Base-by-base conservation (phyloP, 176 grass and related monocot species). In the Ensete glaucum region DNA sequence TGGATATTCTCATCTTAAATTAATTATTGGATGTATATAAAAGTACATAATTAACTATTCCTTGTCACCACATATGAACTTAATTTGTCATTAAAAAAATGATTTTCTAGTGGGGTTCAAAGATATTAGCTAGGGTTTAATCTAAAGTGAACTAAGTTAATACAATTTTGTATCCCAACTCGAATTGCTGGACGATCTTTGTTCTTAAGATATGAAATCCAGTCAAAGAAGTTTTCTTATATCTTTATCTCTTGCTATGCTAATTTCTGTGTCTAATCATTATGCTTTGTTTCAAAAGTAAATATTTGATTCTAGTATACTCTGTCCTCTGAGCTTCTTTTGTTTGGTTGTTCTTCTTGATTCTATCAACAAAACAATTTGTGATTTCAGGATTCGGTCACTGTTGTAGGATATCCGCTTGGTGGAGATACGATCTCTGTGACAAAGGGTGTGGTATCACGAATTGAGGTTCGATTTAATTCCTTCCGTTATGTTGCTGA, bases 401-500 rank as follows among this genome's bases (percentile, higher is more conserved):
- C 81, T 62, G 96, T 99, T 83, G 96, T 99, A 63, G 96, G 96
- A 79, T 99, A 99, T 91, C 96, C 96, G 77, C 81, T 94, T 68
- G 96, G 91, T 60, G 91, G 96, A 84, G 90, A 95, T 72, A 99
- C 88, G 15, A 95, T 99, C 80, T 99, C 91, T 72, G 96, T 99
- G 73, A 99, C 96, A 84, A 99, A 99, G 89, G 96, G 96, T 67
- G 85, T 99, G 23, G 96, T 99, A 48, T 99, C 91, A 64, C 96
- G 91, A 54, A 95, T 99, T 87, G 91, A 99, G 91, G 91, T 99
- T 74, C 54, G 82, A 85, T 83, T 50, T 93, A 76, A 60, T 78
- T 77, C 22, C 57, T 70, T 50, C 21, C 19, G 4, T 70, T 10
- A 9, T 20, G 9, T 70, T 20, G 14, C 43, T 70, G 19, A 50